Percentiles rank a stretch among this genome's conserved stretches.
phyloP scores from a whole-genome alignment of 345 rosid genomes.

The Pistacia vera region DNA sequence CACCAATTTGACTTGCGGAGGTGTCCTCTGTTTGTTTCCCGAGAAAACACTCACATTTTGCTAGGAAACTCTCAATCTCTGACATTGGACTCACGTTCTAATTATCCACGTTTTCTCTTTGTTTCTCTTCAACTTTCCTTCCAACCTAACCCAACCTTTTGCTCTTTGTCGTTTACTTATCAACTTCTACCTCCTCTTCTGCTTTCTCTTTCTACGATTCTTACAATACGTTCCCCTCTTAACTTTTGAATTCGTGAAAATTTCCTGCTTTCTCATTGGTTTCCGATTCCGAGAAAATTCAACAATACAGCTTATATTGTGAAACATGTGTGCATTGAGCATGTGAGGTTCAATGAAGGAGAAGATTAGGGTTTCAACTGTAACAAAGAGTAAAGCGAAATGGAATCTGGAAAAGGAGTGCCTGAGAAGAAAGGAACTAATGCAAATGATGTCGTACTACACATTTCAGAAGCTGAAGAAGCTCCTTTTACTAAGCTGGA shows the following conservation, averaged over 20 bases:
- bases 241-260: neutral
- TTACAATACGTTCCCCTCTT: neutral
- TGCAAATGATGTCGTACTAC: constrained; percentile 36
- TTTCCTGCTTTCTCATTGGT: neutral
- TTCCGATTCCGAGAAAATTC: neutral
- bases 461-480: constrained; percentile 31
- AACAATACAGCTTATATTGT: neutral
- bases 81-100: neutral
- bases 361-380: neutral
- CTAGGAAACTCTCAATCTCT: neutral
- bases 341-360: neutral
- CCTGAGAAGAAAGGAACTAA: constrained; percentile 29
- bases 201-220: neutral
- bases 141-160: neutral
- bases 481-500: constrained; percentile 9
- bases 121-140: too few species aligned
- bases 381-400: neutral
- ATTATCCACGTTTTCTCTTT: too few species aligned
- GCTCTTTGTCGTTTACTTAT: neutral
- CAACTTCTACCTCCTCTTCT: neutral
- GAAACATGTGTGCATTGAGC: neutral
- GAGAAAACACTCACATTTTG: neutral
- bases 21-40: neutral
- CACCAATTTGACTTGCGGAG: too few species aligned
- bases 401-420: constrained; percentile 31